phyloP scores from a whole-genome alignment of 2,329 filamentous ascomycete genomes.

The Penicillium rolfsii region DNA sequence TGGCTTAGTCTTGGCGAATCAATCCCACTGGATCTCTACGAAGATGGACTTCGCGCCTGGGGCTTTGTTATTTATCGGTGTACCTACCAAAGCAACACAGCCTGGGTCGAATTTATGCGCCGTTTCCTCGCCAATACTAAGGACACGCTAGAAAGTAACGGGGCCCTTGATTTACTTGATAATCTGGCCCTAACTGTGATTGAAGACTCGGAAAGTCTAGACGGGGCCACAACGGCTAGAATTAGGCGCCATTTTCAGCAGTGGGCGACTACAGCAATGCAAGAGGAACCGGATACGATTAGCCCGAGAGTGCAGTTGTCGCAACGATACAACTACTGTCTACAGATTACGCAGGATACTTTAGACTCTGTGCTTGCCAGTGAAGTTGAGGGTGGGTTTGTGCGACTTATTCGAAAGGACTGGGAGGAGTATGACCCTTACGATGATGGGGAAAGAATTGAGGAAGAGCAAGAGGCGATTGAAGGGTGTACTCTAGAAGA shows the following conservation, averaged over 20 bases:
- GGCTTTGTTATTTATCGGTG: constrained; percentile 3
- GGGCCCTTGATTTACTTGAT: constrained; percentile 8
- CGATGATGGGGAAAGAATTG: neutral
- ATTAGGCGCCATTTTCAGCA: constrained; percentile 23
- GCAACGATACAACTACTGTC: constrained; percentile 5
- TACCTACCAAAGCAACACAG: constrained; percentile 2
- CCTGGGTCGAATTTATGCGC: constrained; percentile 3
- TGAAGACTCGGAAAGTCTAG: constrained; percentile 1
- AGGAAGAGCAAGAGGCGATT: neutral
- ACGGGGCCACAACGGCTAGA: constrained; percentile 16
- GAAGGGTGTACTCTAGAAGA: neutral
- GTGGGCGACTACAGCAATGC: neutral
- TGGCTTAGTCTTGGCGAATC: neutral
- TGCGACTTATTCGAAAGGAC: neutral
- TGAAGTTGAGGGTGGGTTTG: neutral
- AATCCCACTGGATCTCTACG: constrained; percentile 7
- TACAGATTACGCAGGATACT: neutral
- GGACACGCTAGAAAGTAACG: neutral
- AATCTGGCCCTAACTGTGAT: constrained; percentile 4
- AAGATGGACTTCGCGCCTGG: constrained; percentile 8
- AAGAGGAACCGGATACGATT: neutral
- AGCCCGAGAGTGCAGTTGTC: neutral
- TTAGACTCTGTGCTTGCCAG: neutral
- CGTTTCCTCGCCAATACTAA: constrained; percentile 5
- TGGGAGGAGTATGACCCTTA: neutral